Conservation (phyloP, 441 rosid genomes). For the Pelargonium australe region DNA sequence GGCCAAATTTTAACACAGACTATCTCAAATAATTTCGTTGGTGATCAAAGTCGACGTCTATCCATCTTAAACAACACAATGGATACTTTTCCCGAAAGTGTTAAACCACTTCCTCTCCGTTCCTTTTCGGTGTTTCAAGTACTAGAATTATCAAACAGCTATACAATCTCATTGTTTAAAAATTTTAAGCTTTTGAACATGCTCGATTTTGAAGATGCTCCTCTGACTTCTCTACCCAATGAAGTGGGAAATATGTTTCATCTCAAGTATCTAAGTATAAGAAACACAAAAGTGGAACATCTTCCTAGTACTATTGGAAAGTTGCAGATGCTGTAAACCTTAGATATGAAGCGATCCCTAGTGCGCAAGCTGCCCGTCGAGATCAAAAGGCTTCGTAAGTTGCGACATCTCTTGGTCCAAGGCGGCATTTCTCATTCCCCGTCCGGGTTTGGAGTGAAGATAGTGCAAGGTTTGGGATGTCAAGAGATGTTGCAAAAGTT, state of each 20-base stretch:
- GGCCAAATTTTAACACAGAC: neutral
- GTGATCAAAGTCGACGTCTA: slow-evolving; percentile 1
- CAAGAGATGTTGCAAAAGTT: neutral
- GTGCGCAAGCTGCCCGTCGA: neutral
- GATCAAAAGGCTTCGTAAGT: neutral
- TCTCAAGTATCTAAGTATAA: slow-evolving; percentile 10
- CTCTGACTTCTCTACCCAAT: neutral
- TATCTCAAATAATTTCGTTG: too few relatives aligned
- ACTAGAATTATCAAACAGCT: neutral
- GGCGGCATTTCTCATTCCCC: too few relatives aligned
- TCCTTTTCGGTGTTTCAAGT: neutral
- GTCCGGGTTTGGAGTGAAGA: neutral
- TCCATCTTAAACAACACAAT: neutral
- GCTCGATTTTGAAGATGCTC: slow-evolving; percentile 10
- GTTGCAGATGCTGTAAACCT: slow-evolving; percentile 5
- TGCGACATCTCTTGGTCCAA: too few relatives aligned
- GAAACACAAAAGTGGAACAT: slow-evolving; percentile 6
- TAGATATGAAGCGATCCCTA: slow-evolving; percentile 12
- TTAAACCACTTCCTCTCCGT: neutral
- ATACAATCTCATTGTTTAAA: neutral
- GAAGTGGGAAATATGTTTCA: slow-evolving; percentile 16
- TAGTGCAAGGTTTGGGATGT: neutral
- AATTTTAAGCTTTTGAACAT: slow-evolving; percentile 9
- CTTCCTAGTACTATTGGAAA: slow-evolving; percentile 18
- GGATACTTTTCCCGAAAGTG: neutral